A percentile compares a stretch with the other conserved stretches of the same genome.
phyloP scores from a whole-genome alignment of 352 stramenopile species.

The Phytophthora kernoviae region DNA sequence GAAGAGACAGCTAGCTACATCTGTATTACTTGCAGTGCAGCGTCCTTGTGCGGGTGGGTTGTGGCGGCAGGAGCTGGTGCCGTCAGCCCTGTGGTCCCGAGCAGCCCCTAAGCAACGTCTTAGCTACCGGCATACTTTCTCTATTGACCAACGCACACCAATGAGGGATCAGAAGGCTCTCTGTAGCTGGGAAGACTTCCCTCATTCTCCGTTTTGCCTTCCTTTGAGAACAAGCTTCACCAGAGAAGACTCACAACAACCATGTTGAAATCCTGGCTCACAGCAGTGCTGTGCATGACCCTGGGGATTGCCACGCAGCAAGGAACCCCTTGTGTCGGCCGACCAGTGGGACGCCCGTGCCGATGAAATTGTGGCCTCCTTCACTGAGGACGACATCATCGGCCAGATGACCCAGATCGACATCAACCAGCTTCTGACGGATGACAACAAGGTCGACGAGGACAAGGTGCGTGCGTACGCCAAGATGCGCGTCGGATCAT shows the following conservation, averaged over 20 bases:
- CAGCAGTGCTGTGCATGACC: constrained; percentile 18
- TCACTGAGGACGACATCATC: constrained; percentile 47
- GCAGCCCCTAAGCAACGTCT: neutral
- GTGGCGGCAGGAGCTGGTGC: no score
- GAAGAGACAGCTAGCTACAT: neutral
- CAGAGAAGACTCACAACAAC: constrained; percentile 4
- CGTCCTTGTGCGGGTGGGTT: neutral
- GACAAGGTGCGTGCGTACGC: constrained; percentile 46
- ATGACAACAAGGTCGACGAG: constrained; percentile 33
- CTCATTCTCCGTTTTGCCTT: constrained; percentile 29
- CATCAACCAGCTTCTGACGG: constrained; percentile 67
- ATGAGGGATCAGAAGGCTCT: neutral
- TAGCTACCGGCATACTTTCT: neutral
- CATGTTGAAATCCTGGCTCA: constrained; percentile 33
- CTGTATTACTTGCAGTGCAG: neutral
- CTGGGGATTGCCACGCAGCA: constrained; percentile 16
- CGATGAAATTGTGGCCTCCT: constrained; percentile 23
- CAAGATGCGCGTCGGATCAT: constrained; percentile 79
- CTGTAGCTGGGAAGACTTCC: neutral
- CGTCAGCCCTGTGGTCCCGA: neutral
- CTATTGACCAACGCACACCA: neutral
- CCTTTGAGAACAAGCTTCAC: constrained; percentile 4
- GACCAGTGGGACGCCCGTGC: constrained; percentile 22
- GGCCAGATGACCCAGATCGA: constrained; percentile 91
- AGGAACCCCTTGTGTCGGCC: constrained; percentile 11